Evolutionary conservation across 805 yeast genomes (phyloP).

Genomic region (Candida ovalis): DNA sequence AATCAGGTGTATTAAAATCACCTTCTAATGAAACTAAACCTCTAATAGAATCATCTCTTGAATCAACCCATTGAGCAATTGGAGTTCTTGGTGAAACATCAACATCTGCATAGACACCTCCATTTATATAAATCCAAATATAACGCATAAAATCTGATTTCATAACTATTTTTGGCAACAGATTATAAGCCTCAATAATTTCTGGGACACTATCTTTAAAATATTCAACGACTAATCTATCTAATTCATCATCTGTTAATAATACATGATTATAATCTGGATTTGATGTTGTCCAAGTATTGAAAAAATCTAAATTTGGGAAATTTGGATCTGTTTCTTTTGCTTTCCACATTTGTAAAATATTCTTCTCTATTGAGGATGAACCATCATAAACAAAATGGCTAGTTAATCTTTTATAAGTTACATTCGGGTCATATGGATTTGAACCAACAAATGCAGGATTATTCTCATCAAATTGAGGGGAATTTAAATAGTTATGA

Average conservation of each 20-base stretch:
- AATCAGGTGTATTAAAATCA: conserved; percentile 41
- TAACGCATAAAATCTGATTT: conserved; percentile 50
- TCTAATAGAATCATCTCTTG: conserved; percentile 40
- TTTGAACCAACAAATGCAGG: neutral
- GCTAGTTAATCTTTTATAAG: conserved; percentile 8
- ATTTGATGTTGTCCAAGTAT: conserved; percentile 11
- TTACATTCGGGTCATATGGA: conserved; percentile 1
- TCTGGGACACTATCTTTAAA: conserved; percentile 35
- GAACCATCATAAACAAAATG: conserved; percentile 6
- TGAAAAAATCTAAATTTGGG: conserved; percentile 11
- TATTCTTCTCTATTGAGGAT: conserved; percentile 16
- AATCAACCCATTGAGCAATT: conserved; percentile 50
- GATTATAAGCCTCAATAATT: conserved; percentile 40
- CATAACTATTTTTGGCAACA: conserved; percentile 44
- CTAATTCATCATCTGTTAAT: conserved; percentile 9
- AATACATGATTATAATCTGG: conserved; percentile 16
- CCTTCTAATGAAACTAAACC: conserved; percentile 45
- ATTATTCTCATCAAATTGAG: neutral
- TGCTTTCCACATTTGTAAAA: conserved; percentile 22
- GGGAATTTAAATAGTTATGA: neutral
- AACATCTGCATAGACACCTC: conserved; percentile 52
- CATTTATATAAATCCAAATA: conserved; percentile 42
- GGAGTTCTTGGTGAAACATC: conserved; percentile 42
- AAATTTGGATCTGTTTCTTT: conserved; percentile 8
- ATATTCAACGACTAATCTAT: conserved; percentile 8